These are phyloP conservation scores for Pseudogymnoascus sp. DNA, from an alignment of 2,329 filamentous ascomycete species.

Conservation along the genomic window DNA sequence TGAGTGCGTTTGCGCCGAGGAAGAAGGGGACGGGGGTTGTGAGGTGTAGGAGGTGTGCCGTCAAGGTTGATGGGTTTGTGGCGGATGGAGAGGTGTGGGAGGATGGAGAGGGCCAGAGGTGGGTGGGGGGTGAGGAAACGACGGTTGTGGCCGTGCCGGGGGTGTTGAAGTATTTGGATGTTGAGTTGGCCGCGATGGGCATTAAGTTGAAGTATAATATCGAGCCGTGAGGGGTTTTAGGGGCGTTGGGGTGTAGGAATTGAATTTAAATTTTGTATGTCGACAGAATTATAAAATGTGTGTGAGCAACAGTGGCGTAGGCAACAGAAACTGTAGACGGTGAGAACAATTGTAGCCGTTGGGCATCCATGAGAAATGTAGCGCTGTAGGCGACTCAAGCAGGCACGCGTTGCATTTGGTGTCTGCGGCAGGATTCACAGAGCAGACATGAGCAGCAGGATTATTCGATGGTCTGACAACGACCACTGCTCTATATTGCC, in stretches of 20 bases:
- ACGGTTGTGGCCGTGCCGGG: constrained; percentile 88
- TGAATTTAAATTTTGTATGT: not conserved
- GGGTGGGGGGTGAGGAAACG: constrained; percentile 82
- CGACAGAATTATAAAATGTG: too few species aligned
- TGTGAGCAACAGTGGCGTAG: too few species aligned
- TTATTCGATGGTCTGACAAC: too few species aligned
- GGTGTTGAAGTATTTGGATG: constrained; percentile 86
- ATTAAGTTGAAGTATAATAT: constrained; percentile 91
- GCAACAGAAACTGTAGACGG: too few species aligned
- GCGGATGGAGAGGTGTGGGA: constrained; percentile 73
- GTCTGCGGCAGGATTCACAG: too few species aligned
- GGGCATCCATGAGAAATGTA: too few species aligned
- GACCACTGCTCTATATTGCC: not conserved
- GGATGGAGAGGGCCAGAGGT: constrained; percentile 76
- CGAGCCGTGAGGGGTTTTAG: constrained; percentile 23
- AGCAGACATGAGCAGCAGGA: too few species aligned
- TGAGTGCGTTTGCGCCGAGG: constrained; percentile 56
- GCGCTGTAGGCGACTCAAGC: too few species aligned
- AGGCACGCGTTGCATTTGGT: too few species aligned
- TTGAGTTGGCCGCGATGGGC: constrained; percentile 93
- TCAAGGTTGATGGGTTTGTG: constrained; percentile 32
- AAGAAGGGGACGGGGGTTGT: constrained; percentile 62
- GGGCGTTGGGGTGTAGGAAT: not conserved
- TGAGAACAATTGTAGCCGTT: too few species aligned
- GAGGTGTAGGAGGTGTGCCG: constrained; percentile 71